Evolutionary conservation across 106 monocot genomes (phyloP).

Genomic region (Phalaenopsis aphrodite): DNA sequence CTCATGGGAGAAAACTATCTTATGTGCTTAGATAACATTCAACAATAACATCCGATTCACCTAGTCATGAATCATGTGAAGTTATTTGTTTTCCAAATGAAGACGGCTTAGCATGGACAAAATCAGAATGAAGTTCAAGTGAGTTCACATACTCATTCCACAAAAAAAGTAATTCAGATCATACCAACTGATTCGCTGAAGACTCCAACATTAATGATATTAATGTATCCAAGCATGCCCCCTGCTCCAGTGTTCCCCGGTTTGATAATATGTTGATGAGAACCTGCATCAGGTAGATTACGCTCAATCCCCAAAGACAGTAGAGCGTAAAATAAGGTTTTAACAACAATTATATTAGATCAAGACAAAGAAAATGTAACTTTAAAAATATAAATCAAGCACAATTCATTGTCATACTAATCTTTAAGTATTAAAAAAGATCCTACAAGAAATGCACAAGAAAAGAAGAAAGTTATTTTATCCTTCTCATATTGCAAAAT

Average conservation of each 20-base stretch:
- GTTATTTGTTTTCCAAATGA: background rate
- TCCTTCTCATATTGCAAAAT: background rate
- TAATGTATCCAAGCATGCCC: constrained; percentile 83
- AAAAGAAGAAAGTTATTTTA: background rate
- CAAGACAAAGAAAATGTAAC: background rate
- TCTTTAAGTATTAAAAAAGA: background rate
- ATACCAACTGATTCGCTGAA: constrained; percentile 77
- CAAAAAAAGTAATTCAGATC: background rate
- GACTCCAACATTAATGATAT: constrained; percentile 85
- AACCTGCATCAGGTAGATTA: constrained; percentile 45
- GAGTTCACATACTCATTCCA: background rate
- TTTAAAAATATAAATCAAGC: background rate
- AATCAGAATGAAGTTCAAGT: background rate
- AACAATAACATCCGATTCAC: background rate
- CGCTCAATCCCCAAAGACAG: background rate
- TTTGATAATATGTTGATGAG: constrained; percentile 65
- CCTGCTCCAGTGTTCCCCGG: constrained; percentile 65
- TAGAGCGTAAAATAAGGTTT: background rate
- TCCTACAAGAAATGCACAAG: background rate
- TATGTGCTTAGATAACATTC: background rate
- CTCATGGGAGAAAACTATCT: background rate
- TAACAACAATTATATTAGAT: no score
- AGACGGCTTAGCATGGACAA: background rate
- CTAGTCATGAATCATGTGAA: background rate
- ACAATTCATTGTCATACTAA: background rate